A percentile compares a stretch with the other conserved stretches of the same genome.
phyloP scores from a whole-genome alignment of 1,284 basidiomycete genomes.

The Volvariella surrecta region DNA sequence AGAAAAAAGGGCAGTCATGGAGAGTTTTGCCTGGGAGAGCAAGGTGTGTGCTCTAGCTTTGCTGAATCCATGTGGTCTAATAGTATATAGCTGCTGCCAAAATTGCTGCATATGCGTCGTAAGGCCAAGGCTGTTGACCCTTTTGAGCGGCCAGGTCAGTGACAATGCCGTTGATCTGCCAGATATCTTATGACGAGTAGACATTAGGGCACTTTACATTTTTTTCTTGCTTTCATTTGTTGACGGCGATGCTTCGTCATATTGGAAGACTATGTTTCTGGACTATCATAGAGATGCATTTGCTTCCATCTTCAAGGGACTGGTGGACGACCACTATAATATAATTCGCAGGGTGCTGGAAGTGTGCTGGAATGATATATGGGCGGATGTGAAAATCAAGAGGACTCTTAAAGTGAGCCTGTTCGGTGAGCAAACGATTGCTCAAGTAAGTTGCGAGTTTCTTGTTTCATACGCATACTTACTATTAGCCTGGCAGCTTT shows the following conservation, averaged over 20 bases:
- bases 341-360: slow-evolving; percentile 54
- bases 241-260: slow-evolving; percentile 32
- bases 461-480: slow-evolving; percentile 1
- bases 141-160: slow-evolving; percentile 47
- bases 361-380: slow-evolving; percentile 59
- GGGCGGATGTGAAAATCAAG: slow-evolving; percentile 62
- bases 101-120: slow-evolving; percentile 61
- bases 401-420: slow-evolving; percentile 58
- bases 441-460: slow-evolving; percentile 36
- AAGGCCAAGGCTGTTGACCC: slow-evolving; percentile 39
- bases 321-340: slow-evolving; percentile 51
- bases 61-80: slow-evolving; percentile 3
- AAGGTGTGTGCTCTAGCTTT: slow-evolving; percentile 37
- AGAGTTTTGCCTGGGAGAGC: slow-evolving; percentile 66
- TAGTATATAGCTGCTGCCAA: slow-evolving; percentile 45
- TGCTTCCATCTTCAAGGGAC: slow-evolving; percentile 57
- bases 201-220: slow-evolving; percentile 66
- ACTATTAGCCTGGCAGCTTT: slow-evolving; percentile 32
- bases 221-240: slow-evolving; percentile 67
- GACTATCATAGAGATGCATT: slow-evolving; percentile 60
- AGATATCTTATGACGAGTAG: slow-evolving; percentile 23
- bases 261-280: slow-evolving; percentile 53
- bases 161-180: neutral
- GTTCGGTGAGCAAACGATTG: slow-evolving; percentile 56
- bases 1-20: slow-evolving; percentile 52